Base-by-base conservation (phyloP, 805 yeast species). In the Debaryomyces prosopidis region DNA sequence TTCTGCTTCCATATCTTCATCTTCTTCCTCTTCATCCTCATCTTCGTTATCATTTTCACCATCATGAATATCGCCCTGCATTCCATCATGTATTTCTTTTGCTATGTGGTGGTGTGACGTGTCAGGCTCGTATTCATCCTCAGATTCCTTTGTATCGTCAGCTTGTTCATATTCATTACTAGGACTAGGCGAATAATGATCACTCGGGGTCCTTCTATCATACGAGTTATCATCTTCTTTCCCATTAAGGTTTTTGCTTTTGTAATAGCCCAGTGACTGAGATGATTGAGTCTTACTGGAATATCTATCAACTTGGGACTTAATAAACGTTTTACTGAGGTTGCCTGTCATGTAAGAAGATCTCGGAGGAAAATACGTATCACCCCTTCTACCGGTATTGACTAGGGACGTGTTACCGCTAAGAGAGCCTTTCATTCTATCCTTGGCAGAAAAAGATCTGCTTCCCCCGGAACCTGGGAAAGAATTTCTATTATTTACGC, bases 1-100 rank as follows among this genome's bases (percentile, higher is more conserved):
- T 41, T 6, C 48, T 50, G 19, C 47, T 9, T n/a, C 18, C 15
- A 18, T 55, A 78, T 79, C 41, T 64, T 71, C 31, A 79, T 66
- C 36, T 81, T 79, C 60, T 74, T 81, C 50, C 10, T 46, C 47
- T 11, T 36, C 44, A 8, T 38, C 33, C 20, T 26, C 38, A 12
- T 36, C 43, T 11, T 50, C 63, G 5, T 47, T 44, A n/a, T 35
- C 64, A 10, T 58, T 64, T 7, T 58, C 66, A 17, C 60, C 66
- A 2, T 62, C 68, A 6, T 55, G 65, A 36, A 55, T 64, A 16
- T 47, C 66, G 5, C 54, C 60, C 12, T 59, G 62, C 5, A 58
- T 70, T 3, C 55, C 63, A 1, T 60, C 63, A 32, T 27, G n/a
- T 34, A 35, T 18, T 28, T 36, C 39, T 40, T 41, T 38, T 4